Conservation (phyloP, 2,329 filamentous ascomycete species). For the Ceratocystiopsis sp. region DNA sequence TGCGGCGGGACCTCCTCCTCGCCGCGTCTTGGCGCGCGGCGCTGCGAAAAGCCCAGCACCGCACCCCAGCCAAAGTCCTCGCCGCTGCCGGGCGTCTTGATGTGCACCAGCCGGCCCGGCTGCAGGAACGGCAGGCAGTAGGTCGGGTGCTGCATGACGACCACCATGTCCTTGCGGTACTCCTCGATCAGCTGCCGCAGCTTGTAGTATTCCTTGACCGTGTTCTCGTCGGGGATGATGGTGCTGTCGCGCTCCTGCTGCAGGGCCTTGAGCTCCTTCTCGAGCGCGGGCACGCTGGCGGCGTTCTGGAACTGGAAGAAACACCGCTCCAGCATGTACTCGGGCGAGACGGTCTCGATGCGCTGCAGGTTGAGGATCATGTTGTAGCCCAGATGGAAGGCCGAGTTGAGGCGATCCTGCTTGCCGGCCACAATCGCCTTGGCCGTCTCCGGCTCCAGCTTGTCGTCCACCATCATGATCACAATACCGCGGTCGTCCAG, state of each 20-base stretch:
- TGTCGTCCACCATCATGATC: slow-evolving; percentile 98
- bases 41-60: slow-evolving; percentile 54
- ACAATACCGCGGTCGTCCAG: slow-evolving; percentile 96
- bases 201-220: slow-evolving; percentile 87
- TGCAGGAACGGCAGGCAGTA: slow-evolving; percentile 76
- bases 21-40: slow-evolving; percentile 44
- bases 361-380: slow-evolving; percentile 95
- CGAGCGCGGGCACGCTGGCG: slow-evolving; percentile 65
- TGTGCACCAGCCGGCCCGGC: slow-evolving; percentile 69
- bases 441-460: slow-evolving; percentile 86
- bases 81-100: slow-evolving; percentile 58
- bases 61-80: slow-evolving; percentile 91
- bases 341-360: slow-evolving; percentile 97
- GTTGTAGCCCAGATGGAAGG: slow-evolving; percentile 96
- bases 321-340: slow-evolving; percentile 96
- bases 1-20: slow-evolving; percentile 55
- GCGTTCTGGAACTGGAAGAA: slow-evolving; percentile 98
- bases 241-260: slow-evolving; percentile 59
- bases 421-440: slow-evolving; percentile 92
- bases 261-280: slow-evolving; percentile 65
- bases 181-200: slow-evolving; percentile 67
- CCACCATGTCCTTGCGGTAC: slow-evolving; percentile 77
- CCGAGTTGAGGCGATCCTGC: slow-evolving; percentile 93
- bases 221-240: slow-evolving; percentile 68
- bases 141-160: slow-evolving; percentile 80